A percentile compares a stretch with the other conserved stretches of the same genome.
phyloP scores from a whole-genome alignment of 139 green algal genomes.

The Closterium sp. region DNA sequence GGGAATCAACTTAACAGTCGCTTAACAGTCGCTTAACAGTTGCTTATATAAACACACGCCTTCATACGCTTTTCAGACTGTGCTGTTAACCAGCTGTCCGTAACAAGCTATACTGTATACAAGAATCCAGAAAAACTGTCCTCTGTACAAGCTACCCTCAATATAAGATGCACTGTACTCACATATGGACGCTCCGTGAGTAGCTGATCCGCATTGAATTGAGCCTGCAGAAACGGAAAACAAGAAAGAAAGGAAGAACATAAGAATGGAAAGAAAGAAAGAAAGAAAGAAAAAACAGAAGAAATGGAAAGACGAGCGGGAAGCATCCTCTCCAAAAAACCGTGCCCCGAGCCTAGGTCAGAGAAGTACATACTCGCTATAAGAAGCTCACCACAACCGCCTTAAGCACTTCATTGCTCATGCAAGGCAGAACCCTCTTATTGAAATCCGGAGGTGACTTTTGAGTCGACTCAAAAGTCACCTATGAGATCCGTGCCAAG shows the following conservation, averaged over 20 bases:
- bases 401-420: conserved; percentile 99
- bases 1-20: too few species aligned
- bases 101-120: too few species aligned
- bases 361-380: neutral
- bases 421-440: conserved; percentile 97
- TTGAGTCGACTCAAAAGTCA: too few species aligned
- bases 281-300: conserved; percentile 20
- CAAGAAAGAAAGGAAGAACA: neutral
- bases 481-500: conserved; percentile 85
- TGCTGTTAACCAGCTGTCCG: too few species aligned
- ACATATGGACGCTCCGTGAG: conserved; percentile 97
- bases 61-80: too few species aligned
- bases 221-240: conserved; percentile 65
- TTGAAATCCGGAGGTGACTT: too few species aligned
- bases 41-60: too few species aligned
- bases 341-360: too few species aligned
- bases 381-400: conserved; percentile 69
- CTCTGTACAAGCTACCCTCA: too few species aligned
- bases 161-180: neutral
- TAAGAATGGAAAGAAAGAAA: conserved; percentile 1
- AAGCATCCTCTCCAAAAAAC: too few species aligned
- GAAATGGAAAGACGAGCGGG: neutral
- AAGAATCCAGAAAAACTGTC: too few species aligned
- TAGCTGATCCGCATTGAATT: conserved; percentile 99
- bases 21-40: too few species aligned